A percentile compares a stretch with the other conserved stretches of the same genome.
phyloP scores from a whole-genome alignment of 2,329 filamentous ascomycete species.

The Atkinsonella texensis region DNA sequence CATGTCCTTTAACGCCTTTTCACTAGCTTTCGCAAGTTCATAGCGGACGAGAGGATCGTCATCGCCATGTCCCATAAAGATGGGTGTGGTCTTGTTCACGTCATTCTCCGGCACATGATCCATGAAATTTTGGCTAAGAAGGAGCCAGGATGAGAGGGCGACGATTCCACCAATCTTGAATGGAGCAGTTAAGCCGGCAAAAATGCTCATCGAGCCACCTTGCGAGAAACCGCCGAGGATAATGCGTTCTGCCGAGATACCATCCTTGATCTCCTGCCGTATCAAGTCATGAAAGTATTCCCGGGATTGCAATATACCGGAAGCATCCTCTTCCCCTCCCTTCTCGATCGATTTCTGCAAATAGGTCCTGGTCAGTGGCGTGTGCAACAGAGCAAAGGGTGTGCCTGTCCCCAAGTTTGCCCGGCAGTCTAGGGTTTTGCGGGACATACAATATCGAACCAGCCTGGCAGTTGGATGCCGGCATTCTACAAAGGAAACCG shows the following conservation, averaged over 20 bases:
- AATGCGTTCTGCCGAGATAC: constrained; percentile 70
- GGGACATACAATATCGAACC: constrained; percentile 63
- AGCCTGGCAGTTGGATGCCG: constrained; percentile 73
- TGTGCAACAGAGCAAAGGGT: neutral
- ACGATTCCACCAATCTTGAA: constrained; percentile 74
- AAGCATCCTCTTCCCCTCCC: constrained; percentile 45
- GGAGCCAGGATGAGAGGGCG: constrained; percentile 68
- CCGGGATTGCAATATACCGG: constrained; percentile 47
- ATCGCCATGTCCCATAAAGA: constrained; percentile 85
- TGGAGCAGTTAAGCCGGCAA: constrained; percentile 59
- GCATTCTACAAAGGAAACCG: constrained; percentile 42
- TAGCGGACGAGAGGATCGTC: constrained; percentile 61
- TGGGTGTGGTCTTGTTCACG: constrained; percentile 55
- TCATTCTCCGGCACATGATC: constrained; percentile 25
- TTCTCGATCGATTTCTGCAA: constrained; percentile 22
- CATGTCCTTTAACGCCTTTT: constrained; percentile 51
- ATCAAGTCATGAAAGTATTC: constrained; percentile 68
- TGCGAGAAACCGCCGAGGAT: constrained; percentile 75
- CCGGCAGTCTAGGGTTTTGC: neutral
- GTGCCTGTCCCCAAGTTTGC: neutral
- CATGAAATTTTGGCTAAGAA: constrained; percentile 41
- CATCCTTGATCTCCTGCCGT: constrained; percentile 63
- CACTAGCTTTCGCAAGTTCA: constrained; percentile 55
- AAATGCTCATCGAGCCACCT: constrained; percentile 73
- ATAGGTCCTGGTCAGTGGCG: neutral